Evolutionary conservation across 768 basidiomycete species (phyloP).

Genomic region (Leccinum truebloodii): DNA sequence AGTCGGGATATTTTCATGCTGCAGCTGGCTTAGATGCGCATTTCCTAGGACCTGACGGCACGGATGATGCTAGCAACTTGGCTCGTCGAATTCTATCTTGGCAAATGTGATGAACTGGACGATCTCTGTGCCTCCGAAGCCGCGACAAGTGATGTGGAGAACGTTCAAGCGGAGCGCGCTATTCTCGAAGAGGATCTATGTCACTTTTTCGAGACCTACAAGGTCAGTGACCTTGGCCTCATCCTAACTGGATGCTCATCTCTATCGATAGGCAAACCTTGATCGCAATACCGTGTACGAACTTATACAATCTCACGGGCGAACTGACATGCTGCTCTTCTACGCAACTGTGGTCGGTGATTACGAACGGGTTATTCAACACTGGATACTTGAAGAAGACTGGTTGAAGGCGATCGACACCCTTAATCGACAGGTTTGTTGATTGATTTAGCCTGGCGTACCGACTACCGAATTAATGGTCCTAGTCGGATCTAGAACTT

Average conservation of each 20-base stretch:
- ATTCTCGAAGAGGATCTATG: slow-evolving; percentile 92
- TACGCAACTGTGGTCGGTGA: slow-evolving; percentile 85
- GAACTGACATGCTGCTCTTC: slow-evolving; percentile 89
- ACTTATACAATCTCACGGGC: slow-evolving; percentile 89
- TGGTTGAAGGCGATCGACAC: slow-evolving; percentile 90
- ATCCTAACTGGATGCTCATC: not conserved
- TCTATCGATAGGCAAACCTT: slow-evolving; percentile 65
- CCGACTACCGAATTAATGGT: slow-evolving; percentile 4
- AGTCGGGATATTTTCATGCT: slow-evolving; percentile 24
- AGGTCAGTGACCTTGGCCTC: slow-evolving; percentile 47
- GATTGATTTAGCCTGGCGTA: slow-evolving; percentile 1
- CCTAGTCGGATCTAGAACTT: slow-evolving; percentile 76
- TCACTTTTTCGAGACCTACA: slow-evolving; percentile 93
- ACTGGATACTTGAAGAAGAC: slow-evolving; percentile 91
- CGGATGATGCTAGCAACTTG: slow-evolving; percentile 98
- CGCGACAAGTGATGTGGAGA: slow-evolving; percentile 79
- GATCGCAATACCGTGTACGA: slow-evolving; percentile 88
- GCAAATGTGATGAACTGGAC: slow-evolving; percentile 95
- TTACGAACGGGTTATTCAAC: slow-evolving; percentile 79
- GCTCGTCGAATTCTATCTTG: slow-evolving; percentile 96
- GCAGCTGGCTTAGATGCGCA: not conserved
- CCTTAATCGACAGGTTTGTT: slow-evolving; percentile 80
- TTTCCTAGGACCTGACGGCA: slow-evolving; percentile 79
- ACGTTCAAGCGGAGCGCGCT: slow-evolving; percentile 72
- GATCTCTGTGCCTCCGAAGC: slow-evolving; percentile 90